These are phyloP conservation scores for Helicocarpus griseus DNA, from an alignment of 2,329 filamentous ascomycete species.

Conservation along the genomic window DNA sequence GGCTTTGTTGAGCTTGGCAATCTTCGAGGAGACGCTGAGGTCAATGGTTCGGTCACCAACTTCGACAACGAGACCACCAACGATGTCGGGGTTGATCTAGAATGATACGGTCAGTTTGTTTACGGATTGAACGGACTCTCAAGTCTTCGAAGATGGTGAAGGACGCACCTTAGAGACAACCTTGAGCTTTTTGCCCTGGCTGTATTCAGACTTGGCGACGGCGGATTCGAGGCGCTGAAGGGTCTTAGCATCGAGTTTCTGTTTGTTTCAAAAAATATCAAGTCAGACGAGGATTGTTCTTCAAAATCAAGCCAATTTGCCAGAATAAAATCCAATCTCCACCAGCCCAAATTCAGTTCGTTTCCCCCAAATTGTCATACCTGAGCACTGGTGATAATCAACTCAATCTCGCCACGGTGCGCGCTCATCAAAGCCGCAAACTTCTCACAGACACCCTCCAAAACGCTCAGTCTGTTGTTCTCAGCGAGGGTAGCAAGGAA, in stretches of 20 bases:
- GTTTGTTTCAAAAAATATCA: slow-evolving; percentile 1
- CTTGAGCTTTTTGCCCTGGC: slow-evolving; percentile 95
- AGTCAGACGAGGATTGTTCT: neutral
- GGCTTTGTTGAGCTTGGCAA: slow-evolving; percentile 99
- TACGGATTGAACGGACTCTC: neutral
- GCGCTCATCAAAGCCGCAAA: slow-evolving; percentile 82
- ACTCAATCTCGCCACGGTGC: slow-evolving; percentile 83
- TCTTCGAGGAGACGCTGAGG: slow-evolving; percentile 86
- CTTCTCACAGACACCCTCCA: slow-evolving; percentile 77
- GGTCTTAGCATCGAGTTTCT: slow-evolving; percentile 81
- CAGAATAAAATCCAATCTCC: no score
- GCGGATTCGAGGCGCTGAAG: slow-evolving; percentile 77
- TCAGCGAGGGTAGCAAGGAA: slow-evolving; percentile 83
- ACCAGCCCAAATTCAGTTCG: neutral
- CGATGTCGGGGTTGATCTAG: slow-evolving; percentile 86
- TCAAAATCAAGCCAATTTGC: neutral
- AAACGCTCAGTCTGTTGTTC: slow-evolving; percentile 85
- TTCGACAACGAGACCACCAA: slow-evolving; percentile 90
- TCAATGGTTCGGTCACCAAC: slow-evolving; percentile 97
- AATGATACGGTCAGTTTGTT: slow-evolving; percentile 1
- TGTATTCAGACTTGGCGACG: slow-evolving; percentile 80
- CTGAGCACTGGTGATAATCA: slow-evolving; percentile 81
- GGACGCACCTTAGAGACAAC: slow-evolving; percentile 70
- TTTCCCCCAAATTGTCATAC: slow-evolving; percentile 43
- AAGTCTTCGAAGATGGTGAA: slow-evolving; percentile 2